Percentiles rank a stretch among this genome's conserved stretches.
Conservation (phyloP, 2,329 filamentous ascomycete genomes). For the Aspergillus phoenicis region DNA sequence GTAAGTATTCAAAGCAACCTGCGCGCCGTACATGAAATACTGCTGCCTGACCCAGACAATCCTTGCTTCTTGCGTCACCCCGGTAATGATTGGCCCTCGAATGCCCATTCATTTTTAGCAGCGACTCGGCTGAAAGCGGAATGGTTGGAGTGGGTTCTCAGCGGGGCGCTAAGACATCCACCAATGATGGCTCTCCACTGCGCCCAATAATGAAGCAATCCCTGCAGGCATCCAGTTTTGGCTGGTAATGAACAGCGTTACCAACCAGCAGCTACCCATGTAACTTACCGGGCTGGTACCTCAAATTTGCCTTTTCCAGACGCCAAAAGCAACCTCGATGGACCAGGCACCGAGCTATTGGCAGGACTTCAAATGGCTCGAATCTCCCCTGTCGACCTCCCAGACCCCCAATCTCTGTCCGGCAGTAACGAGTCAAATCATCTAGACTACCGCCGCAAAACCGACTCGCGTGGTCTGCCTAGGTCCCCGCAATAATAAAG, state of each 20-base stretch:
- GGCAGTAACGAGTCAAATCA: background rate
- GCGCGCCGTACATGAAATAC: conserved; percentile 6
- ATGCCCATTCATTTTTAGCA: background rate
- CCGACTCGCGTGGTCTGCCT: background rate
- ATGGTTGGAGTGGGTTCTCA: background rate
- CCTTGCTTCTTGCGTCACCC: conserved; percentile 10
- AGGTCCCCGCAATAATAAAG: background rate
- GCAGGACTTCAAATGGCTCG: background rate
- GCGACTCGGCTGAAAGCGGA: background rate
- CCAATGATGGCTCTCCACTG: background rate
- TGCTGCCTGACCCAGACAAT: conserved; percentile 2
- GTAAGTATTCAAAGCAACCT: background rate
- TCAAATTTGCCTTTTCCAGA: background rate
- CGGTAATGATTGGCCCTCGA: background rate
- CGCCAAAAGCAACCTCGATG: too few species aligned
- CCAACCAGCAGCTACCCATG: background rate
- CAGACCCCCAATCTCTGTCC: background rate
- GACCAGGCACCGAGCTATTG: background rate
- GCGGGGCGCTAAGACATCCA: background rate
- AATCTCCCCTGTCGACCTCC: background rate
- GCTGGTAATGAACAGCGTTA: background rate
- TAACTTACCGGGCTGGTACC: background rate
- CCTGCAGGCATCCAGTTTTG: conserved; percentile 2
- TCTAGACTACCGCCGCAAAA: background rate
- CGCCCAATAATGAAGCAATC: conserved; percentile 1